phyloP scores from a whole-genome alignment of 345 rosid genomes.

The Citrus trifoliata region DNA sequence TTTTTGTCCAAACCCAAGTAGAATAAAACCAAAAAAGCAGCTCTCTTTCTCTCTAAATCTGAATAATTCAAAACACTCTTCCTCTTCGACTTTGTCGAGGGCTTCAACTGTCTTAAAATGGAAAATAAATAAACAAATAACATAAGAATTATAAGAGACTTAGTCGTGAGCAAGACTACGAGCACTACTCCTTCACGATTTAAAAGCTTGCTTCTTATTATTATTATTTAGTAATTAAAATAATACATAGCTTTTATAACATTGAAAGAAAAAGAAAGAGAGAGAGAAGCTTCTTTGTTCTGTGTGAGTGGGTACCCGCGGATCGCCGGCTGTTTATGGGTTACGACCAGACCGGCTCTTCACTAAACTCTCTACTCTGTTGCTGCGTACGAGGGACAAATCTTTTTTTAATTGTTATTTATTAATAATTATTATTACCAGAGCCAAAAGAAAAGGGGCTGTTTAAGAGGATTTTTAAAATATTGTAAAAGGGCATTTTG shows the following conservation, averaged over 20 bases:
- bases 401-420: background rate
- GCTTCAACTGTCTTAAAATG: slow-evolving; percentile 9
- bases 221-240: background rate
- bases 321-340: background rate
- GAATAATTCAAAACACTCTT: slow-evolving; percentile 6
- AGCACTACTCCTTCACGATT: slow-evolving; percentile 33
- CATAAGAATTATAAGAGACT: slow-evolving; percentile 18
- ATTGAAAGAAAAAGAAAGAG: background rate
- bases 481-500: background rate
- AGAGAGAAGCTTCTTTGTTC: background rate
- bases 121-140: too few species aligned
- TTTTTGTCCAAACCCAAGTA: background rate
- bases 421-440: background rate
- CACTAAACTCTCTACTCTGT: background rate
- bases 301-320: background rate
- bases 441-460: background rate
- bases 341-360: background rate
- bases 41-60: background rate
- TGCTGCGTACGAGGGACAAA: background rate
- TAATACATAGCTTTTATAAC: background rate
- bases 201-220: background rate
- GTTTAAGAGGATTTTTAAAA: background rate
- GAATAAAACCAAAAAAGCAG: background rate
- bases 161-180: slow-evolving; percentile 40
- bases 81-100: background rate